Base-by-base conservation (phyloP, 2,329 filamentous ascomycete species). In the Fonsecaea pedrosoi region DNA sequence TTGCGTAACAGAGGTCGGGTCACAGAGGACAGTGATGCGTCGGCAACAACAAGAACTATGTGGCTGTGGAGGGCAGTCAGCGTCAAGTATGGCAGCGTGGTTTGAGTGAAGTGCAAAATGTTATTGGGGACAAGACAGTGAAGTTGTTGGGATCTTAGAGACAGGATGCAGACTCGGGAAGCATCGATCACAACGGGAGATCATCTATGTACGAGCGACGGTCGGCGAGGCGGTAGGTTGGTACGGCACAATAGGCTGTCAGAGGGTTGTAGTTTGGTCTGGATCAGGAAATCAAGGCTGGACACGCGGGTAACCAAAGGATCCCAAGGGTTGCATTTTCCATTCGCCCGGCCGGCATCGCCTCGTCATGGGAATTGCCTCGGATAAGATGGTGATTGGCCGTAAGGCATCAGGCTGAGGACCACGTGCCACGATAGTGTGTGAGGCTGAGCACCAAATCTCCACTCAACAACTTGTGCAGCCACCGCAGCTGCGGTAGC, bases 271-370 rank as follows among this genome's bases (percentile, higher is more conserved):
- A 25, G 42, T 60, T 50, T 40, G 57, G 32, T 48, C 40, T 45
- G 37, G 38, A 60, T 35, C 38, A 32, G 30, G 34, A 60, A 50
- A 40, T 60, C 40, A 35, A 50, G 57, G 56, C 56, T 32, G n/a
- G 56, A 59, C 40, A 18, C 37, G n/a, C 15, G 50, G 32, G 25
- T 9, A 25, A 54, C 21, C 10, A 3, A 32, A 35, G 50, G 9
- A 35, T 4, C 12, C 45, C 18, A 21, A 50, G 18, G 18, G 45
- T 54, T 53, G 48, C 59, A 54, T 40, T 62, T 66, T 66, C 64
- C 64, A 66, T 66, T 66, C 59, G 64, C 59, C 64, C 64, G 64
- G 59, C 64, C 64, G 64, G 62, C 40, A 42, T 66, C 8, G 50
- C 60, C 30, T 35, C 9, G 40, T 42, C 40, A 42, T 38, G 40